A percentile compares a stretch with the other conserved stretches of the same genome.
phyloP scores from a whole-genome alignment of 148 eudicot species.

The Vaccinium darrowii region DNA sequence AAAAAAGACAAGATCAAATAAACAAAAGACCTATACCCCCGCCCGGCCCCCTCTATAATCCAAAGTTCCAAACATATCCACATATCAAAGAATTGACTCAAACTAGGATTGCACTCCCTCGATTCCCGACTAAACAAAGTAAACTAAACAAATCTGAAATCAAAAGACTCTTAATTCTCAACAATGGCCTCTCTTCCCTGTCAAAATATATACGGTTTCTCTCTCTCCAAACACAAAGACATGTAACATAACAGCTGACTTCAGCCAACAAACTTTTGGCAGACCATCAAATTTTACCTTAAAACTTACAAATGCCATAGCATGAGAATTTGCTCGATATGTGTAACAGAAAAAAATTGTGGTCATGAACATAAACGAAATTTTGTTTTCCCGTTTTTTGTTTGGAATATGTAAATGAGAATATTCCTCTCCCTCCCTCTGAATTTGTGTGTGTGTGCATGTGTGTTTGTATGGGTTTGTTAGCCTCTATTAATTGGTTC shows the following conservation, averaged over 20 bases:
- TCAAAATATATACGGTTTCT: no score
- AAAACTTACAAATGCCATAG: background rate
- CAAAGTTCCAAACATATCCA: no score
- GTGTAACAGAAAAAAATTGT: background rate
- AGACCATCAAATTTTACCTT: background rate
- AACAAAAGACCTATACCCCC: no score
- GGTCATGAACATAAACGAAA: background rate
- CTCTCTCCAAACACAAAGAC: background rate
- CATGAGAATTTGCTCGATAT: background rate
- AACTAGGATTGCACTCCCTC: no score
- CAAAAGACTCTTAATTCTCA: no score
- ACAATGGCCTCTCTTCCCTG: no score
- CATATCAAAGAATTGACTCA: no score
- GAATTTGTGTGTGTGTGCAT: background rate
- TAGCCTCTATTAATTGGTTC: background rate
- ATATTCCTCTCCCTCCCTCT: background rate
- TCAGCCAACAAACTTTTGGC: background rate
- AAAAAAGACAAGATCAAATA: no score
- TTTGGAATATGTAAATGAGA: background rate
- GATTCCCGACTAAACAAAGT: no score
- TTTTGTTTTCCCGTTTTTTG: background rate
- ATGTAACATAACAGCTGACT: background rate
- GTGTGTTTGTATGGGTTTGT: background rate
- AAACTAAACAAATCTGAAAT: no score
- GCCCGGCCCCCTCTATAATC: no score